Conservation (phyloP, 2,329 filamentous ascomycete species). For the Aspergillus piperis region DNA sequence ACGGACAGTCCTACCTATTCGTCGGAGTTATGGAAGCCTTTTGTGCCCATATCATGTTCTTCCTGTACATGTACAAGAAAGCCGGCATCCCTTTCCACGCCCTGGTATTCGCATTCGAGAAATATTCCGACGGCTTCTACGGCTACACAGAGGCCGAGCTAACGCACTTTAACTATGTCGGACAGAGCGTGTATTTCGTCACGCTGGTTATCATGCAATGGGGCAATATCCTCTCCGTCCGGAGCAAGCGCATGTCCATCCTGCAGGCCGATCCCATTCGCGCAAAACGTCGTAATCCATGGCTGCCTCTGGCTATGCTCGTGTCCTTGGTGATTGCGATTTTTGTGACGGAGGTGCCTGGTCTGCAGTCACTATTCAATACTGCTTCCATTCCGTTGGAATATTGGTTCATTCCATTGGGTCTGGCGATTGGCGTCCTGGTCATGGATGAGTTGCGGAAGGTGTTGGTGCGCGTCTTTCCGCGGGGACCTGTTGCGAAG, state of each 20-base stretch:
- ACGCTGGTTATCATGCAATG: slow-evolving; percentile 57
- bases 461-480: slow-evolving; percentile 50
- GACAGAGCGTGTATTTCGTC: slow-evolving; percentile 58
- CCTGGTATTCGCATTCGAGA: slow-evolving; percentile 55
- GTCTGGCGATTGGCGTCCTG: slow-evolving; percentile 54
- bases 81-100: slow-evolving; percentile 51
- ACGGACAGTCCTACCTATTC: slow-evolving; percentile 56
- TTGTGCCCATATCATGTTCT: slow-evolving; percentile 56
- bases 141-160: slow-evolving; percentile 52
- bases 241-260: slow-evolving; percentile 55
- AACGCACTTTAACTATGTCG: slow-evolving; percentile 51
- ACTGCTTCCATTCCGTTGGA: slow-evolving; percentile 55
- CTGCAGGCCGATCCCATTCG: slow-evolving; percentile 55
- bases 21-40: slow-evolving; percentile 55
- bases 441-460: slow-evolving; percentile 57
- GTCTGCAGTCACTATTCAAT: slow-evolving; percentile 51
- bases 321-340: slow-evolving; percentile 55
- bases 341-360: slow-evolving; percentile 56
- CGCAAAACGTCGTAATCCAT: slow-evolving; percentile 52
- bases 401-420: slow-evolving; percentile 56
- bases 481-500: slow-evolving; percentile 48
- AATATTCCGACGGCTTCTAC: slow-evolving; percentile 52
- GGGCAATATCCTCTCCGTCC: slow-evolving; percentile 55
- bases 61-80: slow-evolving; percentile 54
- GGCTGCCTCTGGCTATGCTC: slow-evolving; percentile 50